Evolutionary conservation across 345 rosid species (phyloP).

Genomic region (sweet orange (Citrus sinensis)): DVS_A1.0 CM039169.1:3853501-3854000

Average conservation of each 20-base stretch:
- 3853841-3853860: not conserved
- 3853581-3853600: not conserved
- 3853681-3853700: slow-evolving; percentile 28
- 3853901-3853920: too few species aligned
- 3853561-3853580: not conserved
- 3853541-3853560: not conserved
- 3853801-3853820: not conserved
- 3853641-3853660: not conserved
- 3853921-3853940: too few species aligned
- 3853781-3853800: not conserved
- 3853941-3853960: too few species aligned
- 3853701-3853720: slow-evolving; percentile 47
- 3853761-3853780: slow-evolving; percentile 30
- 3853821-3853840: not conserved
- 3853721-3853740: not conserved
- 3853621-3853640: not conserved
- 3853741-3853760: slow-evolving; percentile 28
- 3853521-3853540: not conserved
- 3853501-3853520: not conserved
- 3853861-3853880: not conserved
- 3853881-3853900: not conserved
- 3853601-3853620: not conserved
- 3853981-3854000: too few species aligned
- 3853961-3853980: too few species aligned
- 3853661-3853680: slow-evolving; percentile 7